These are phyloP conservation scores for Porpolomopsis calyptriformis DNA, from an alignment of 768 basidiomycete genomes.

Conservation along the genomic window DNA sequence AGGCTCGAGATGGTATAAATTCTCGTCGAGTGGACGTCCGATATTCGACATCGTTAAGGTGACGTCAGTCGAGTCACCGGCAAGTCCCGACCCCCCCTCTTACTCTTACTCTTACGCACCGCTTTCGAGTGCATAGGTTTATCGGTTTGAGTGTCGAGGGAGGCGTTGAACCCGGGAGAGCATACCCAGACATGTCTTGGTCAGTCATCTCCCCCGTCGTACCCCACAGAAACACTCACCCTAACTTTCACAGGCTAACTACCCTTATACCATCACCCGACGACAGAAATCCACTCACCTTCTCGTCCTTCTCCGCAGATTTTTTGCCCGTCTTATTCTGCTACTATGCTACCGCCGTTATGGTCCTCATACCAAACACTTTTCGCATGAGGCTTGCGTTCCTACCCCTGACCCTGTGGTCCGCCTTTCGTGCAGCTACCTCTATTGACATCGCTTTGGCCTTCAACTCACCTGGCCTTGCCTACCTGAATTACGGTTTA, in stretches of 20 bases:
- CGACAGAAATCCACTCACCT: constrained; percentile 26
- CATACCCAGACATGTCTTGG: constrained; percentile 14
- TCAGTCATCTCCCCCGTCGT: constrained; percentile 1
- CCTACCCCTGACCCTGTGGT: constrained; percentile 38
- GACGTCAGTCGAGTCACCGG: neutral
- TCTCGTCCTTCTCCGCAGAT: constrained; percentile 23
- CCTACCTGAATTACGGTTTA: constrained; percentile 35
- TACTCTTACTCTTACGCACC: no score
- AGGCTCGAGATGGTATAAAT: constrained; percentile 16
- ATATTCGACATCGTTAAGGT: neutral
- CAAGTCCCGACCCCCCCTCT: neutral
- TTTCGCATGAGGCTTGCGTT: constrained; percentile 33
- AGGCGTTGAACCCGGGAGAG: no score
- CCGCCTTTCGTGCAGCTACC: constrained; percentile 32
- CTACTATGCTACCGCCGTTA: constrained; percentile 42
- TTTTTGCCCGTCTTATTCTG: constrained; percentile 32
- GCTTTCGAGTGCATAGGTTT: no score
- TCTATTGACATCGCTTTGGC: constrained; percentile 31
- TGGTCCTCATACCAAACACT: constrained; percentile 40
- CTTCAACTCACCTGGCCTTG: constrained; percentile 24
- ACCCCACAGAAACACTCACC: neutral
- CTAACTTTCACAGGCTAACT: constrained; percentile 7
- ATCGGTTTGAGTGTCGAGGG: no score
- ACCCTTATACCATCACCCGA: constrained; percentile 21
- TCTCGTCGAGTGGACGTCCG: constrained; percentile 12